phyloP scores from a whole-genome alignment of 345 rosid species.

The Euclidium syriacum region DNA sequence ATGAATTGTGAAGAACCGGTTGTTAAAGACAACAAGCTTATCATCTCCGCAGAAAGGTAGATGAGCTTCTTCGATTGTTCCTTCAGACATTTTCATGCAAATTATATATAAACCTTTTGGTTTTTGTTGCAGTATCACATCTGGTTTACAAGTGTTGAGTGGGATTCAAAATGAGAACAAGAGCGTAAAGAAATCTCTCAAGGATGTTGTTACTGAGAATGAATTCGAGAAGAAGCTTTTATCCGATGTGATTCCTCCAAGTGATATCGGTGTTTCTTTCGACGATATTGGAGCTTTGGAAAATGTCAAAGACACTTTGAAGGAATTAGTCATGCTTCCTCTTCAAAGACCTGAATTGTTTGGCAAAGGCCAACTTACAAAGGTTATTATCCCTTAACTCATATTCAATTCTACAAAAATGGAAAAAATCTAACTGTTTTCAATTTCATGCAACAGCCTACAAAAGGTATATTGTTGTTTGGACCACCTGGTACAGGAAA shows the following conservation, averaged over 20 bases:
- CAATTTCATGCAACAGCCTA: conserved; percentile 81
- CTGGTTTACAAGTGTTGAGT: conserved; percentile 58
- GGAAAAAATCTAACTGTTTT: conserved; percentile 9
- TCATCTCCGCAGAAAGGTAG: conserved; percentile 84
- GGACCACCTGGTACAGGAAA: conserved; percentile 99
- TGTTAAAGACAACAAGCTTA: conserved; percentile 53
- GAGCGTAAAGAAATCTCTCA: conserved; percentile 72
- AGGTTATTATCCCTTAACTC: conserved; percentile 40
- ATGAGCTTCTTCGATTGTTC: conserved; percentile 32
- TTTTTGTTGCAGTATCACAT: conserved; percentile 50
- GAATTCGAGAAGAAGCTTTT: conserved; percentile 97
- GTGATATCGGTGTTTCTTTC: conserved; percentile 87
- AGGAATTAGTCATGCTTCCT: conserved; percentile 99
- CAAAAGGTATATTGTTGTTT: conserved; percentile 91
- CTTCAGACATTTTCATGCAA: conserved; percentile 5
- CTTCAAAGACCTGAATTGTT: conserved; percentile 98
- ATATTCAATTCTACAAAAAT: too few relatives aligned
- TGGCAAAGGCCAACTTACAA: conserved; percentile 95
- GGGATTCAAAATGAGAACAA: conserved; percentile 64
- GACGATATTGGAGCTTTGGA: conserved; percentile 94
- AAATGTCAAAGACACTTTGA: conserved; percentile 94
- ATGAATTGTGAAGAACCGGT: conserved; percentile 59
- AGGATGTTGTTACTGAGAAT: conserved; percentile 96
- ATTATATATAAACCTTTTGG: neutral
- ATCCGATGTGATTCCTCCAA: conserved; percentile 91